These are phyloP conservation scores for Boletus eberwhitei DNA, from an alignment of 768 basidiomycete genomes.

Conservation along the genomic window DNA sequence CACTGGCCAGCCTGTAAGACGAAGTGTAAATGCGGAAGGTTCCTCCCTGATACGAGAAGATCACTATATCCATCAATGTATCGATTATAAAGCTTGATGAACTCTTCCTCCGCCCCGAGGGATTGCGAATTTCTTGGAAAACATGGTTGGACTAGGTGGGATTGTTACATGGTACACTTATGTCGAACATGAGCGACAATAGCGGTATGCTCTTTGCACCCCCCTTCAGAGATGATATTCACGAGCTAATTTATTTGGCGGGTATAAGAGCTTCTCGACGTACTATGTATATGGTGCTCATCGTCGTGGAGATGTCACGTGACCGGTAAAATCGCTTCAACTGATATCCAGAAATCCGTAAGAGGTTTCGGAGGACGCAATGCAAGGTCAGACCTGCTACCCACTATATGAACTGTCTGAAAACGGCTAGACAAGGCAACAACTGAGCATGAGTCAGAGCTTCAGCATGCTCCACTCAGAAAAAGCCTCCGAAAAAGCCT, in stretches of 20 bases:
- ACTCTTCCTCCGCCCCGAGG: not conserved
- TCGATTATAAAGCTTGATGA: not conserved
- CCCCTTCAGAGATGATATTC: not conserved
- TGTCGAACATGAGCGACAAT: not conserved
- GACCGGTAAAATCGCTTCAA: not conserved
- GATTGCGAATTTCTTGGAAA: not conserved
- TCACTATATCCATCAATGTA: too few relatives aligned
- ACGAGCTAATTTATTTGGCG: not conserved
- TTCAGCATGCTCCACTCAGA: not conserved
- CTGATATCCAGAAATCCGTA: not conserved
- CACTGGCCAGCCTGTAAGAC: not conserved
- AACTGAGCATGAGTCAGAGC: not conserved
- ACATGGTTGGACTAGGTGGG: not conserved
- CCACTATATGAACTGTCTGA: not conserved
- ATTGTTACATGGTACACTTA: not conserved
- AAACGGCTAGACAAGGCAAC: not conserved
- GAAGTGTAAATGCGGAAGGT: not conserved
- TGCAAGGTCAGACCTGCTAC: constrained; percentile 2
- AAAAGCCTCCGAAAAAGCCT: not conserved
- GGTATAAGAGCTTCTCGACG: not conserved
- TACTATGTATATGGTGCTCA: not conserved
- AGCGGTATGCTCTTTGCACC: not conserved
- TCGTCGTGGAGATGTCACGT: not conserved
- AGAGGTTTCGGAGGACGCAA: too few relatives aligned
- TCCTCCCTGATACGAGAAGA: not conserved